Conservation (phyloP, 179 eudicot species). For the Heliamphora ciliata region DNA sequence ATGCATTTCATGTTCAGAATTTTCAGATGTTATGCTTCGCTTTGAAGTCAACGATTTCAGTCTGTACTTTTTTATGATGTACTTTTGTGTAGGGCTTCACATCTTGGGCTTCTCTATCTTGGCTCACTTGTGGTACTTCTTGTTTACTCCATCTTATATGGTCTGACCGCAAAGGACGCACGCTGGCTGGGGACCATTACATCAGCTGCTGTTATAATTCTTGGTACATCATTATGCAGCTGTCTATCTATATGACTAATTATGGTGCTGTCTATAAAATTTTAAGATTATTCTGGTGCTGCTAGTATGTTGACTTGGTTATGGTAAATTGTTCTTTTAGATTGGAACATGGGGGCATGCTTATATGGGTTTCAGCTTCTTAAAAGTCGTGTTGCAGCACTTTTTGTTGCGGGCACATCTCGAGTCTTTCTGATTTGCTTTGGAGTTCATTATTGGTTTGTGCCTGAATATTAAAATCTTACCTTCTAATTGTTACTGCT, state of each 20-base stretch:
- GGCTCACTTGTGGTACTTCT: constrained; percentile 75
- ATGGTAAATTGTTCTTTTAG: constrained; percentile 30
- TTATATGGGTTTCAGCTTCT: constrained; percentile 88
- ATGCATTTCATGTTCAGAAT: neutral
- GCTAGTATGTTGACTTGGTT: neutral
- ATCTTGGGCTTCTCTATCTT: constrained; percentile 78
- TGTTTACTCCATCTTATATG: constrained; percentile 81
- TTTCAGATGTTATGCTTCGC: neutral
- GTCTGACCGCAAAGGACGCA: constrained; percentile 83
- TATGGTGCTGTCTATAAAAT: neutral
- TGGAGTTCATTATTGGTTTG: constrained; percentile 95
- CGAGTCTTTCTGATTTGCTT: constrained; percentile 92
- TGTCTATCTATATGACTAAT: constrained; percentile 13
- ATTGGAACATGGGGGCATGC: constrained; percentile 99
- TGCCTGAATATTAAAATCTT: constrained; percentile 8
- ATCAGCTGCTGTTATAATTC: constrained; percentile 83
- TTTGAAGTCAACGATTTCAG: neutral
- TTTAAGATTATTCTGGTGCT: neutral
- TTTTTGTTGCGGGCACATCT: constrained; percentile 85
- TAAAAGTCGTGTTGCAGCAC: constrained; percentile 72
- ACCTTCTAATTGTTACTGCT: neutral
- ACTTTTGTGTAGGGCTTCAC: constrained; percentile 61
- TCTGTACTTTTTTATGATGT: neutral
- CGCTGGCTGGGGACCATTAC: constrained; percentile 96
- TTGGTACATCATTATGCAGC: constrained; percentile 42